Conservation (phyloP, 1,139 yeast species). For the Yamadazyma buinensis region DNA sequence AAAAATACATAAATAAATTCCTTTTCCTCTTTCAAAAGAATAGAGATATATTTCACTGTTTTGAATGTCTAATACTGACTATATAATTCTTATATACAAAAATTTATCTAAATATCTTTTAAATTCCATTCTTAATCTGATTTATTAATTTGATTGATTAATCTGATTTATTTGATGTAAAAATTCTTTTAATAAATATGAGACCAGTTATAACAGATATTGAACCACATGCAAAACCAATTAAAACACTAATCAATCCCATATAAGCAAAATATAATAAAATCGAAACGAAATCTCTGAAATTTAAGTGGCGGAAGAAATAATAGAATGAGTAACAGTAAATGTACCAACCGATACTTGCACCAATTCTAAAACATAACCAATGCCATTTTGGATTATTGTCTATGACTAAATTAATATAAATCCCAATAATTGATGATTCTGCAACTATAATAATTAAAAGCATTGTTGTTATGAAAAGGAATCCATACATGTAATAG, state of each 20-base stretch:
- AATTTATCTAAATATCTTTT: no score
- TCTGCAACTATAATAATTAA: conserved; percentile 64
- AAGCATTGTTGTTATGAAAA: conserved; percentile 58
- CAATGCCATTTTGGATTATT: conserved; percentile 80
- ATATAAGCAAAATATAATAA: conserved; percentile 72
- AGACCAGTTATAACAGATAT: conserved; percentile 67
- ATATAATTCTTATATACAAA: no score
- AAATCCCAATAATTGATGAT: conserved; percentile 69
- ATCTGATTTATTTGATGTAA: conserved; percentile 57
- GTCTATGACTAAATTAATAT: conserved; percentile 53
- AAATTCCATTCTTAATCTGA: no score
- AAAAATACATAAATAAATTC: not conserved
- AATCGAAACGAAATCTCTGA: conserved; percentile 66
- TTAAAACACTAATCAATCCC: conserved; percentile 56
- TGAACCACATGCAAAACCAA: conserved; percentile 75
- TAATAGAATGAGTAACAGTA: conserved; percentile 68
- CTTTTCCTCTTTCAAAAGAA: no score
- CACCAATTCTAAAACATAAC: conserved; percentile 72
- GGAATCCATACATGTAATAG: conserved; percentile 77
- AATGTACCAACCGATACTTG: conserved; percentile 70
- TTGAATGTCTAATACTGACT: no score
- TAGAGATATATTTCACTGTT: no score
- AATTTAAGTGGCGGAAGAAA: conserved; percentile 50
- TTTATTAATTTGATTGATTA: no score
- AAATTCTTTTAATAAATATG: conserved; percentile 54